Conservation (phyloP, 2,329 filamentous ascomycete genomes). For the Pyricularia grisea region DNA sequence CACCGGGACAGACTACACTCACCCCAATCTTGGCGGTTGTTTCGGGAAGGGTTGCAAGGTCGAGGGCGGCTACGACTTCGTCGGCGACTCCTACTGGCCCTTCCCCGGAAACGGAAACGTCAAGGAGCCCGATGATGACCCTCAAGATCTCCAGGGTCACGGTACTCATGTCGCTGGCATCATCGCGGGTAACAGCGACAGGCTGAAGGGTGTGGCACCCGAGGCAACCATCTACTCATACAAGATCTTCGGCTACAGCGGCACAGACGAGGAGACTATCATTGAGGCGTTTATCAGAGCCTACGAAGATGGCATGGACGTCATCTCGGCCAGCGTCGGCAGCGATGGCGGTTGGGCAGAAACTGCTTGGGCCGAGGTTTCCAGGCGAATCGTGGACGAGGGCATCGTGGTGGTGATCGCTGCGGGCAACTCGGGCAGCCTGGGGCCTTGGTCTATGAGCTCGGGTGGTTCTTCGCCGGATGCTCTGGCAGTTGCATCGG, state of each 20-base stretch:
- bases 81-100: constrained; percentile 10
- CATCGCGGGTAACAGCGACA: constrained; percentile 14
- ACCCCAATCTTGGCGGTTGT: constrained; percentile 19
- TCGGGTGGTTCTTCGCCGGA: constrained; percentile 23
- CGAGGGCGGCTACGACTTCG: constrained; percentile 14
- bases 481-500: constrained; percentile 34
- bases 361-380: neutral
- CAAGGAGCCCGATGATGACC: constrained; percentile 13
- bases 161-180: constrained; percentile 19
- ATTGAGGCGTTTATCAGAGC: constrained; percentile 26
- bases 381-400: constrained; percentile 26
- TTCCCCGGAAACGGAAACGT: neutral
- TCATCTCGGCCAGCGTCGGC: constrained; percentile 23
- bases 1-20: constrained; percentile 9
- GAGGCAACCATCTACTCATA: constrained; percentile 14
- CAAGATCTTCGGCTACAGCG: constrained; percentile 14
- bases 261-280: constrained; percentile 18
- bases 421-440: constrained; percentile 27
- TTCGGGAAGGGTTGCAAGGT: constrained; percentile 14
- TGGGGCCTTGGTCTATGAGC: neutral
- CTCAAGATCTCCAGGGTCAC: constrained; percentile 13
- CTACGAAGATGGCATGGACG: constrained; percentile 25
- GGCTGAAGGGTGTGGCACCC: constrained; percentile 15
- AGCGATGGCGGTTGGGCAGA: neutral
- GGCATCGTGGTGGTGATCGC: constrained; percentile 30